phyloP scores from a whole-genome alignment of 495 filamentous ascomycete species.

The Xylaria venustula region DNA sequence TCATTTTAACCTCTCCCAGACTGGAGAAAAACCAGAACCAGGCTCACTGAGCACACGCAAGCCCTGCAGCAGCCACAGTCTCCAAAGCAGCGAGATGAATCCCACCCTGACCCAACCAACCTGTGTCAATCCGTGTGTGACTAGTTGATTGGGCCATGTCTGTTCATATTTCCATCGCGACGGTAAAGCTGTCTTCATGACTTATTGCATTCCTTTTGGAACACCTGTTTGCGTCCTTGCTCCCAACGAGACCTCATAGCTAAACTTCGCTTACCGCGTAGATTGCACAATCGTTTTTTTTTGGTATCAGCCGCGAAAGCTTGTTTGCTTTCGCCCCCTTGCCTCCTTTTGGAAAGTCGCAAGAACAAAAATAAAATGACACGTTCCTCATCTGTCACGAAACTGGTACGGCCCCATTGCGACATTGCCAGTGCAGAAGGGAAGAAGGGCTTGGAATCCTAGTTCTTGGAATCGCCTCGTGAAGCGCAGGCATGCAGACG shows the following conservation, averaged over 20 bases:
- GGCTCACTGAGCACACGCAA: neutral
- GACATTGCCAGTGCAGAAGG: neutral
- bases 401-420: slow-evolving; percentile 2
- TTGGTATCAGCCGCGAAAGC: slow-evolving; percentile 9
- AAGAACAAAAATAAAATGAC: no score
- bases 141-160: neutral
- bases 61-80: neutral
- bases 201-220: neutral
- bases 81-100: neutral
- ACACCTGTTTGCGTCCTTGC: neutral
- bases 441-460: neutral
- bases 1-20: neutral
- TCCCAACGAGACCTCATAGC: neutral
- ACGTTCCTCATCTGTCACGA: neutral
- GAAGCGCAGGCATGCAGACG: no score
- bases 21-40: neutral
- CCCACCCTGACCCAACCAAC: neutral
- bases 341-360: neutral
- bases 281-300: neutral
- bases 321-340: neutral
- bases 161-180: neutral
- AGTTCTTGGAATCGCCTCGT: neutral
- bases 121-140: no score
- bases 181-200: neutral
- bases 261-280: slow-evolving; percentile 7